phyloP scores from a whole-genome alignment of 1,284 basidiomycete genomes.

The Schizopora paradoxa region DNA sequence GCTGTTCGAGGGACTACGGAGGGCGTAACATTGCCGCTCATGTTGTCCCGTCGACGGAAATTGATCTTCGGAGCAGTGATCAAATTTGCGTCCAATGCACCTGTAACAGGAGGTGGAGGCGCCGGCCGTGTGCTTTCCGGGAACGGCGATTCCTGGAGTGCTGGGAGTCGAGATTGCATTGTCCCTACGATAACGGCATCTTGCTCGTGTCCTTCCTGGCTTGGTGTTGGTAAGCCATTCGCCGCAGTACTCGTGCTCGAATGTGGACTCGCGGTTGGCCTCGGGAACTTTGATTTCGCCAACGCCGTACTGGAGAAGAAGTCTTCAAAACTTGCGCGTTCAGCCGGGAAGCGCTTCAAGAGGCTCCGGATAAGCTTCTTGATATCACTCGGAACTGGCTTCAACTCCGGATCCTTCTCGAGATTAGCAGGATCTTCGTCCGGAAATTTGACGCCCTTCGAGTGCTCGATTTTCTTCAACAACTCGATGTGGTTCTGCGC shows the following conservation, averaged over 20 bases:
- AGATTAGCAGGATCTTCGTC: constrained; percentile 66
- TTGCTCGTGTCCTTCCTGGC: constrained; percentile 3
- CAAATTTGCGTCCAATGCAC: constrained; percentile 3
- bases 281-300: constrained; percentile 72
- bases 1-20: background rate
- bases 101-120: constrained; percentile 7
- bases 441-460: constrained; percentile 85
- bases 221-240: constrained; percentile 15
- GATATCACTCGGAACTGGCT: constrained; percentile 75
- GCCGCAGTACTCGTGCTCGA: constrained; percentile 23
- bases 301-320: constrained; percentile 86
- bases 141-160: constrained; percentile 8
- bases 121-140: constrained; percentile 12
- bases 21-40: background rate
- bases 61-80: constrained; percentile 5
- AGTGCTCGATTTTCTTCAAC: constrained; percentile 86
- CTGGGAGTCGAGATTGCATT: constrained; percentile 1
- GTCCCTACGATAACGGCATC: constrained; percentile 10
- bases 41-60: constrained; percentile 7
- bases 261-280: constrained; percentile 32
- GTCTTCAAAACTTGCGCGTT: constrained; percentile 87
- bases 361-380: constrained; percentile 84
- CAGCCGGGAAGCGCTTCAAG: constrained; percentile 78
- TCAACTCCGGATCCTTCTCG: constrained; percentile 38
- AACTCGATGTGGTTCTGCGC: constrained; percentile 96